Conservation (phyloP, 768 basidiomycete species). For the Auriscalpium microsporum region DNA sequence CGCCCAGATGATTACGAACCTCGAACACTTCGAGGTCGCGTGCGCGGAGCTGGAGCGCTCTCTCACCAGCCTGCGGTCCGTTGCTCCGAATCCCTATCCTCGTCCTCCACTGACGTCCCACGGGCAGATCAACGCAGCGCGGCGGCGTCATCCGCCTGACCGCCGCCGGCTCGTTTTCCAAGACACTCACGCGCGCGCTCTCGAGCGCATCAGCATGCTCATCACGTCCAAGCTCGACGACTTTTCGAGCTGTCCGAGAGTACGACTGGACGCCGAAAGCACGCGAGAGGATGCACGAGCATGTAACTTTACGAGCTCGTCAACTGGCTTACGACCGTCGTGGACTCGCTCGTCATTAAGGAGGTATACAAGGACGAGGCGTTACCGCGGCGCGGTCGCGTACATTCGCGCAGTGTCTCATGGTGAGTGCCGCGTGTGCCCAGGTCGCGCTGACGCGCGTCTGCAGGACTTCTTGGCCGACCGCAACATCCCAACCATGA, state of each 20-base stretch:
- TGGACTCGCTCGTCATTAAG: slow-evolving; percentile 81
- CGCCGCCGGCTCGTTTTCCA: slow-evolving; percentile 55
- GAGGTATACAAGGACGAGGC: slow-evolving; percentile 83
- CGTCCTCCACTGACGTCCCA: background rate
- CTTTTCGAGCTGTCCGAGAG: slow-evolving; percentile 92
- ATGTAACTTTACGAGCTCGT: slow-evolving; percentile 92
- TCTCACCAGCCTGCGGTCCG: slow-evolving; percentile 72
- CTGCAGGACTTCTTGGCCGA: slow-evolving; percentile 70
- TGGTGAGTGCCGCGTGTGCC: slow-evolving; percentile 45
- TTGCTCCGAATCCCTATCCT: background rate
- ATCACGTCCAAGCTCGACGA: slow-evolving; percentile 91
- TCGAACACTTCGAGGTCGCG: slow-evolving; percentile 85
- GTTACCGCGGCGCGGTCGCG: slow-evolving; percentile 77
- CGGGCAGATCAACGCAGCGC: slow-evolving; percentile 64
- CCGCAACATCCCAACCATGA: slow-evolving; percentile 66
- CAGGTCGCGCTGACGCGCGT: background rate
- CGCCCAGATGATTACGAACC: slow-evolving; percentile 85
- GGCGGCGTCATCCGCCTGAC: slow-evolving; percentile 73
- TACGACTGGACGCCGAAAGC: slow-evolving; percentile 84
- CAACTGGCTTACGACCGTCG: slow-evolving; percentile 93
- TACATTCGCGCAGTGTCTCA: slow-evolving; percentile 83
- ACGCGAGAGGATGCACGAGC: slow-evolving; percentile 69
- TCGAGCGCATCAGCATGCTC: slow-evolving; percentile 67
- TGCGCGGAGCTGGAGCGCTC: slow-evolving; percentile 80
- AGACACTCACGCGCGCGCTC: slow-evolving; percentile 60